Evolutionary conservation across 345 rosid genomes (phyloP), one percentile per base, ranked within the genome.

Genomic region (Eucalyptus pumila): DNA sequence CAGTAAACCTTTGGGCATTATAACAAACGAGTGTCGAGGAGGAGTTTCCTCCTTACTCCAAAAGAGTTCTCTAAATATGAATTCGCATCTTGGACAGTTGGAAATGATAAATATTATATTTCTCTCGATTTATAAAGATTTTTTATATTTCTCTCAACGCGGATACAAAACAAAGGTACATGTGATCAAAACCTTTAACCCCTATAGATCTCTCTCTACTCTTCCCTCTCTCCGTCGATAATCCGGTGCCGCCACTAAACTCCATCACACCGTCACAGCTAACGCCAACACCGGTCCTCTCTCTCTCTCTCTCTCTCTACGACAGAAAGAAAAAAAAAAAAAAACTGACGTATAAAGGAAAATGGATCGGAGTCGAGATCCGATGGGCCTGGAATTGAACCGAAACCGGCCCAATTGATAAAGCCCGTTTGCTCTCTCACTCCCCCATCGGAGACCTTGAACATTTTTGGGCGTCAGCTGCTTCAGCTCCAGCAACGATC

Each of bases 21-120:
- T 8, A 52, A 52, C 2, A 21, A 52, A 21, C 1, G 0, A 2
- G 58, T 19, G 11, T 8, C 0, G 58, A 52, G 58, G 5, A 19
- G 0, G 5, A 52, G 56, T 52, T 65, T n/a, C 11, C 37, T 65
- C 5, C 37, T 65, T n/a, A 14, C 34, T 65, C 37, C 72, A n/a
- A 65, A 32, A 65, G 17, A n/a, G 15, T 65, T 65, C 37, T 6
- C 72, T 30, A 65, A 65, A 65, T 65, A n/a, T 30, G 34, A 65
- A 65, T 65, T 65, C 10, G 17, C 37, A 30, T 65, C 37, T 65
- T 14, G 37, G 72, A 65, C 4, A 14, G 0, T 65, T 30, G 16
- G 8, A 65, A 65, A 65, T 30, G 37, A 65, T 65, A 65, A 30
- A 65, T 65, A 16, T n/a, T 21, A 52, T 52, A 52, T 11, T 52